Conservation (phyloP, 2,329 filamentous ascomycete genomes). For the Alternaria postmessia region DNA sequence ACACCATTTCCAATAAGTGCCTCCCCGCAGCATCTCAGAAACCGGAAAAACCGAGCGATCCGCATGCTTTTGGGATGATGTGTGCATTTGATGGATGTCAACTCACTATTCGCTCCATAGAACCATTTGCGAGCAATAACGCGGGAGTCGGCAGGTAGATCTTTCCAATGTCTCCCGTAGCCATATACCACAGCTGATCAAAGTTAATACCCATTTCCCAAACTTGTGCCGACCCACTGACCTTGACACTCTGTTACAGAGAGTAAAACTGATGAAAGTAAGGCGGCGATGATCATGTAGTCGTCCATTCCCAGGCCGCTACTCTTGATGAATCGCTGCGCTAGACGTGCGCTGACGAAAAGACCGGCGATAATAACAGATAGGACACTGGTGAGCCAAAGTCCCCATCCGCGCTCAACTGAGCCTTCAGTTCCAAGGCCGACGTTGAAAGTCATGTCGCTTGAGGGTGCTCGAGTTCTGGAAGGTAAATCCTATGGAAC, state of each 20-base stretch:
- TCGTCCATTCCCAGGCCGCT: slow-evolving; percentile 32
- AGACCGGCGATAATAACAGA: slow-evolving; percentile 26
- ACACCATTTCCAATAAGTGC: not conserved
- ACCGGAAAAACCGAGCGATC: not conserved
- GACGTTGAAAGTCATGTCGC: slow-evolving; percentile 31
- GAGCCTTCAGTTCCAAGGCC: slow-evolving; percentile 33
- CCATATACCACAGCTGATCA: slow-evolving; percentile 32
- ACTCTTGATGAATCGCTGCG: slow-evolving; percentile 26
- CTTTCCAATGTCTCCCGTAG: slow-evolving; percentile 29
- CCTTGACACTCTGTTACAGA: slow-evolving; percentile 37
- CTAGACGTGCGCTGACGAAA: slow-evolving; percentile 28
- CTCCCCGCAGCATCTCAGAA: not conserved
- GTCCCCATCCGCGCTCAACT: slow-evolving; percentile 30
- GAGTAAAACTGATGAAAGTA: slow-evolving; percentile 27
- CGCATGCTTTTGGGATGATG: not conserved
- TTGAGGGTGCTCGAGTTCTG: not conserved
- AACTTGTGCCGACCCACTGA: slow-evolving; percentile 2
- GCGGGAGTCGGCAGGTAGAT: slow-evolving; percentile 21
- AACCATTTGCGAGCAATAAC: slow-evolving; percentile 37
- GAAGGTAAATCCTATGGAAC: not conserved
- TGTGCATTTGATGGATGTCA: not conserved
- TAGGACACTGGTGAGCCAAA: slow-evolving; percentile 35
- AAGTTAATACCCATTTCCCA: not conserved
- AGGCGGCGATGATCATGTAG: slow-evolving; percentile 33
- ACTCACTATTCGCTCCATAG: slow-evolving; percentile 38